Evolutionary conservation across 2,329 filamentous ascomycete species (phyloP).

Genomic region (Ophiostoma sp.): DNA sequence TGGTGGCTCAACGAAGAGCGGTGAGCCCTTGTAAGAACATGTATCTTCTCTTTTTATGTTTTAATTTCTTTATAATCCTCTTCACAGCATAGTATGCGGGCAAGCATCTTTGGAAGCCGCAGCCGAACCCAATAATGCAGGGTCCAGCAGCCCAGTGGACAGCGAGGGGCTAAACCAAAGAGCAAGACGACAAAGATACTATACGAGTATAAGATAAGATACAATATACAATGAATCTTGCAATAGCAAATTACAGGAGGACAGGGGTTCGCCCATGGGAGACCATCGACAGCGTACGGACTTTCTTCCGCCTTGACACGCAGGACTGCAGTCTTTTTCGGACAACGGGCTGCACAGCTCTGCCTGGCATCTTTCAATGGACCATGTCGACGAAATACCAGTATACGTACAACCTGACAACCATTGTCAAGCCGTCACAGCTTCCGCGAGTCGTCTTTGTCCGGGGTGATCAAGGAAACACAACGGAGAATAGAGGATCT

Average conservation of each 20-base stretch:
- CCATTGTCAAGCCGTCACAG: no score
- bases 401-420: not conserved
- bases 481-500: not conserved
- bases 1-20: not conserved
- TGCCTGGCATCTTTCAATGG: not conserved
- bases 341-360: not conserved
- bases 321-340: not conserved
- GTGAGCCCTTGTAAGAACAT: not conserved
- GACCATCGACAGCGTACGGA: not conserved
- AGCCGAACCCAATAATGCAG: conserved; percentile 1
- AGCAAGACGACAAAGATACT: no score
- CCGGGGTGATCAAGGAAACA: not conserved
- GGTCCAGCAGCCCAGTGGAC: not conserved
- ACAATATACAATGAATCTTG: not conserved
- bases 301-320: not conserved
- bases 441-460: not conserved
- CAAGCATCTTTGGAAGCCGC: not conserved
- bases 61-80: no score
- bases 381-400: not conserved
- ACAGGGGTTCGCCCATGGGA: not conserved
- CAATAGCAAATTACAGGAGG: not conserved
- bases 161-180: no score
- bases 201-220: not conserved
- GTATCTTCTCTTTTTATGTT: not conserved
- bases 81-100: not conserved